A percentile compares a stretch with the other conserved stretches of the same genome.
These are phyloP conservation scores for Sonneratia caseolaris DNA, from an alignment of 345 rosid species.

Conservation along the genomic window DNA sequence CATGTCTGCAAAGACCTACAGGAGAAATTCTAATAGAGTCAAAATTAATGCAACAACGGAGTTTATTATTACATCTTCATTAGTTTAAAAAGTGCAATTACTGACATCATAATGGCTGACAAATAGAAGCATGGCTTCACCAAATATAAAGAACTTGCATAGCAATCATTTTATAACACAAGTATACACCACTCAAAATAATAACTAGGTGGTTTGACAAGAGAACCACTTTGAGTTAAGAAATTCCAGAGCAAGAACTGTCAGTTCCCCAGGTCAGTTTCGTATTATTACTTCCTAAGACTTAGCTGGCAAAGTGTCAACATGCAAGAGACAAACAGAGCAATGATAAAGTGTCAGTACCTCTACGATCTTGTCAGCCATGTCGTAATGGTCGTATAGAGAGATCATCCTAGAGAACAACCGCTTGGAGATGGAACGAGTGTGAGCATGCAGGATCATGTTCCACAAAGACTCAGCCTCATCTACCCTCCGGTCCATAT, in stretches of 20 bases:
- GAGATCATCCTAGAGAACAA: slow-evolving; percentile 81
- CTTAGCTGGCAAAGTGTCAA: background rate
- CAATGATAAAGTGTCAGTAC: slow-evolving; percentile 18
- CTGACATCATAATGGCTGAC: background rate
- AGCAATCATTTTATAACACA: background rate
- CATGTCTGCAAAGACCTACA: slow-evolving; percentile 85
- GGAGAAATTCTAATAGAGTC: slow-evolving; percentile 7
- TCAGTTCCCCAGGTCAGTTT: background rate
- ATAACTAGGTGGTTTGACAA: background rate
- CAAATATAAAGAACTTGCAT: background rate
- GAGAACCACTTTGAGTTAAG: background rate
- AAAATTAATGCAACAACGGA: background rate
- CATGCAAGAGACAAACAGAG: background rate
- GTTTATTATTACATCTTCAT: background rate
- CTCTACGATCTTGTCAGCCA: slow-evolving; percentile 63
- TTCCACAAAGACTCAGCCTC: slow-evolving; percentile 84
- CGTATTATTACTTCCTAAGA: background rate
- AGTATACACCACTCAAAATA: background rate
- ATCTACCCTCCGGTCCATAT: slow-evolving; percentile 61
- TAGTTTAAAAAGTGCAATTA: background rate
- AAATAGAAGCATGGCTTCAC: background rate
- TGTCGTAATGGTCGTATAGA: slow-evolving; percentile 63
- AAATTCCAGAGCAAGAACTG: background rate
- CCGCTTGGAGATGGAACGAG: slow-evolving; percentile 70
- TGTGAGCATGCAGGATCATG: slow-evolving; percentile 60